Evolutionary conservation across 1,139 yeast genomes (phyloP), one percentile per base, ranked within the genome.

Genomic region (Arxiozyma bovina): DNA sequence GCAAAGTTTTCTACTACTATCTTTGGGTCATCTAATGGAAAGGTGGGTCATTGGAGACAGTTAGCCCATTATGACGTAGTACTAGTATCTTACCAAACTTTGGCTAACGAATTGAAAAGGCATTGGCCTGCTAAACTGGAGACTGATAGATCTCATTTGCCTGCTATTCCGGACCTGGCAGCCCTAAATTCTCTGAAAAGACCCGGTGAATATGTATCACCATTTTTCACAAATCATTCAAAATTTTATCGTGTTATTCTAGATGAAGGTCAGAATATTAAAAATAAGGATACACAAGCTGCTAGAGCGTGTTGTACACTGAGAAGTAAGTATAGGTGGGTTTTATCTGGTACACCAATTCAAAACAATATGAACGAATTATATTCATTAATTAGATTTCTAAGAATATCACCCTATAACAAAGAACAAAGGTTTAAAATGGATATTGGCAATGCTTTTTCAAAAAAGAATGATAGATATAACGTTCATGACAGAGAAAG

Each of bases 291-390:
- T 4, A 79, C 98, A 0, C 75, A 80, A 60, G 76, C 85, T 2
- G 82, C 96, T 1, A 79, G 77, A 57, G 84, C 96, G 0, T 83
- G 85, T 53, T 77, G 83, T 6, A 74, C 78, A 17, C 60, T 91
- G 20, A 70, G 76, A 40, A 73, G 83, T 0, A 70, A 67, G 0
- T 82, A 80, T 61, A 74, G 93, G 55, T 83, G 96, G 82, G 87
- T 96, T 63, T 73, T 93, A 47, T 83, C 95, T 5, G 99, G 99
- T 62, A 93, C 99, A 0, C 99, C 99, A 0, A 85, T 94, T 75
- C 98, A 94, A 70, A 93, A 93, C 63, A 79, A 76, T 53, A 79
- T 91, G 56, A 86, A 81, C 47, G 99, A 93, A 63, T 72, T 94
- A 45, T 88, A 76, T 66, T 90, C 97, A 1, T 71, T 90, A 48